These are phyloP conservation scores for Aegilops longissima DNA, from an alignment of 176 grass and related monocot species.

Conservation along the genomic window DNA sequence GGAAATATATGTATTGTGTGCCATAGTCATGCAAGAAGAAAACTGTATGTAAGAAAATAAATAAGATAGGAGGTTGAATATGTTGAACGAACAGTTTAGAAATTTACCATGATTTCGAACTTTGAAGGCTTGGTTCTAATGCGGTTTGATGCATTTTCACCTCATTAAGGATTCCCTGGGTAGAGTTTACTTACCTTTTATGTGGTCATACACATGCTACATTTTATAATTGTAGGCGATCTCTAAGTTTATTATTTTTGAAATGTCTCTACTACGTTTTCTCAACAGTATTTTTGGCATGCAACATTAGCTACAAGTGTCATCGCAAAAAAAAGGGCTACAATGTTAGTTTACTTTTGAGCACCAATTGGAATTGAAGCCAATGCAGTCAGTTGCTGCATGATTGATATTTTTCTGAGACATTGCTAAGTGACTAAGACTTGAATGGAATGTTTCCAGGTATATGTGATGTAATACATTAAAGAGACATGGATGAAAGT, in stretches of 20 bases:
- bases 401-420: not conserved
- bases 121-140: not conserved
- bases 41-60: not conserved
- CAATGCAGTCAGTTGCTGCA: not conserved
- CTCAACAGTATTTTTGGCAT: not conserved
- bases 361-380: not conserved
- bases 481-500: too few species aligned
- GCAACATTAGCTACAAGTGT: not conserved
- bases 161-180: conserved; percentile 1
- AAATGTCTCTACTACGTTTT: not conserved
- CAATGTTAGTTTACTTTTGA: not conserved
- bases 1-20: not conserved
- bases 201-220: not conserved
- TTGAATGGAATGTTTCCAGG: too few species aligned
- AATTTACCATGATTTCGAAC: not conserved
- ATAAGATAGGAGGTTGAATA: not conserved
- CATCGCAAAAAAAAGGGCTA: too few species aligned
- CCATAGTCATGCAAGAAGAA: not conserved
- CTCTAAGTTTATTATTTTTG: not conserved
- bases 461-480: too few species aligned
- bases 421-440: not conserved
- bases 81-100: not conserved
- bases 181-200: not conserved
- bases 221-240: not conserved
- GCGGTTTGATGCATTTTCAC: not conserved